phyloP scores from a whole-genome alignment of 129 eudicot species.

The Artemisia annua region DNA sequence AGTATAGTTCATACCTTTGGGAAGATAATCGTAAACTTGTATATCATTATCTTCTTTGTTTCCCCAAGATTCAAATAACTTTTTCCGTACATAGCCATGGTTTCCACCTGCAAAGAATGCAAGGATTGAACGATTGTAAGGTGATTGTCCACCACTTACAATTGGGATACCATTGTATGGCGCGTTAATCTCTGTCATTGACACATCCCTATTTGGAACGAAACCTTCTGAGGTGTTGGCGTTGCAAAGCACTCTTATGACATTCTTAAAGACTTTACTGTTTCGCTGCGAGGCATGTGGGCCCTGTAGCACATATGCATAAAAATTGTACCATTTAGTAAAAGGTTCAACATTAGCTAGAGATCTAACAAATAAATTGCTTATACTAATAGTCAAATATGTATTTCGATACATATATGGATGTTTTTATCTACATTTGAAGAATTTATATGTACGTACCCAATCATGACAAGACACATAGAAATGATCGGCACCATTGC shows the following conservation, averaged over 20 bases:
- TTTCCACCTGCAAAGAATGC: conserved; percentile 70
- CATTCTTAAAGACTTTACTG: conserved; percentile 6
- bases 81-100: conserved; percentile 56
- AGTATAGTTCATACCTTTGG: conserved; percentile 40
- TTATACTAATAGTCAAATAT: too few species aligned
- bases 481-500: conserved; percentile 79
- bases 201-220: conserved; percentile 51
- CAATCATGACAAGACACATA: conserved; percentile 89
- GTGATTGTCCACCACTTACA: conserved; percentile 40
- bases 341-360: too few species aligned
- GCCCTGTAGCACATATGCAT: too few species aligned
- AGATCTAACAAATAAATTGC: too few species aligned
- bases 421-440: too few species aligned
- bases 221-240: conserved; percentile 68
- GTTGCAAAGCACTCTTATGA: conserved; percentile 61
- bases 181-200: conserved; percentile 62
- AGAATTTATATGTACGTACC: conserved; percentile 26
- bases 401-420: too few species aligned
- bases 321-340: too few species aligned
- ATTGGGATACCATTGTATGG: conserved; percentile 33
- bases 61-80: conserved; percentile 58
- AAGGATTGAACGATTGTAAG: conserved; percentile 43
- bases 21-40: conserved; percentile 50
- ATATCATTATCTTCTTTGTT: conserved; percentile 44
- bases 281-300: too few species aligned